Conservation (phyloP, 495 filamentous ascomycete genomes). For the Apiosordaria backusii region DNA sequence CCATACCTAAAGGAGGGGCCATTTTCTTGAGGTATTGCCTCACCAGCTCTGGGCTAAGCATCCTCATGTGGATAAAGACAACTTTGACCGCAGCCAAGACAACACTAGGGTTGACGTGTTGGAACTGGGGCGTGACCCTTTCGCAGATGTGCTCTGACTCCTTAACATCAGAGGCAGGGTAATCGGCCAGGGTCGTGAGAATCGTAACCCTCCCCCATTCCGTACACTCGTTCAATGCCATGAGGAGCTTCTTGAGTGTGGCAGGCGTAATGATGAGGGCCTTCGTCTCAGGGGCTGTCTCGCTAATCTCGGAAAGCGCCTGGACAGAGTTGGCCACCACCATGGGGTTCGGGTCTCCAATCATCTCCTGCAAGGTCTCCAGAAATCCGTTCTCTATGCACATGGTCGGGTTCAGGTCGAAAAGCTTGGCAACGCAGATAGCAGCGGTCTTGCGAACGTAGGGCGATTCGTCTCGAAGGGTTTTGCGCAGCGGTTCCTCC, state of each 20-base stretch:
- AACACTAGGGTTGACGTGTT: slow-evolving; percentile 96
- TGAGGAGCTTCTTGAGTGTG: slow-evolving; percentile 87
- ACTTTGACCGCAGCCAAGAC: slow-evolving; percentile 96
- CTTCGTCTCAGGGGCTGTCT: slow-evolving; percentile 84
- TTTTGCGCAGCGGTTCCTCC: slow-evolving; percentile 97
- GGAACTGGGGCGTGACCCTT: slow-evolving; percentile 91
- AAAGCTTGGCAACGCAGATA: slow-evolving; percentile 96
- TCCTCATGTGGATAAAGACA: slow-evolving; percentile 94
- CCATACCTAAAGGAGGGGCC: slow-evolving; percentile 86
- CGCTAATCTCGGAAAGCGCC: slow-evolving; percentile 85
- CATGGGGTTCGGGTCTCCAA: slow-evolving; percentile 98
- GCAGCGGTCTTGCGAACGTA: slow-evolving; percentile 98
- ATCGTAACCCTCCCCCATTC: slow-evolving; percentile 99
- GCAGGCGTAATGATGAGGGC: slow-evolving; percentile 76
- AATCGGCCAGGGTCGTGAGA: slow-evolving; percentile 82
- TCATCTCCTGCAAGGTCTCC: slow-evolving; percentile 92
- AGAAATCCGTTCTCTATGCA: slow-evolving; percentile 97
- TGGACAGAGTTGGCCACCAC: slow-evolving; percentile 97
- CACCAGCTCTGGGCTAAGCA: slow-evolving; percentile 70
- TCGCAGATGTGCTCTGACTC: slow-evolving; percentile 99
- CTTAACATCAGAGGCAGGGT: slow-evolving; percentile 79
- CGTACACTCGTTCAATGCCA: slow-evolving; percentile 97
- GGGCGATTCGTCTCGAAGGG: slow-evolving; percentile 91
- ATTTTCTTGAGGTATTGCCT: slow-evolving; percentile 93
- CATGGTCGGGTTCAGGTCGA: slow-evolving; percentile 86